Conservation (phyloP, 2,329 filamentous ascomycete genomes). For the Trichoderma sp. region DNA sequence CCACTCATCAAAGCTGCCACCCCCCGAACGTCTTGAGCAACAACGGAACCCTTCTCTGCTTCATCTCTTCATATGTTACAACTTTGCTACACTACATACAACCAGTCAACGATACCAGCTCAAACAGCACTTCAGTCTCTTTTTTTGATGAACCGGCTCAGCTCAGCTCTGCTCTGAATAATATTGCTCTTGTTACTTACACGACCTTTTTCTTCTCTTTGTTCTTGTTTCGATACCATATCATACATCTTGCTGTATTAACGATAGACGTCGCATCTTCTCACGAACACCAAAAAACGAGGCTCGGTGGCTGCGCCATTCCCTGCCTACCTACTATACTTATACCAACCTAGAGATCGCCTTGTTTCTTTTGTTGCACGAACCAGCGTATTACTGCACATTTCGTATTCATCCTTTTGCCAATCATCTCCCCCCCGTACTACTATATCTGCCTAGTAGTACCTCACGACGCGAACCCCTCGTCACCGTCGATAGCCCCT, state of each 20-base stretch:
- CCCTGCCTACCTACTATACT: neutral
- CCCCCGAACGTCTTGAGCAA: constrained; percentile 6
- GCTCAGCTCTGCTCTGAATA: constrained; percentile 13
- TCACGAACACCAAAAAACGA: constrained; percentile 12
- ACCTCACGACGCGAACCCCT: constrained; percentile 17
- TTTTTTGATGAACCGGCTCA: constrained; percentile 4
- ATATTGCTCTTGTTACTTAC: neutral
- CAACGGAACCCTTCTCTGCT: constrained; percentile 4
- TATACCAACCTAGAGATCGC: constrained; percentile 9
- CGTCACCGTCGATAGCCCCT: constrained; percentile 19
- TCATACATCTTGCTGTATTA: constrained; percentile 10
- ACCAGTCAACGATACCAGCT: constrained; percentile 2
- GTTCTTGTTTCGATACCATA: neutral
- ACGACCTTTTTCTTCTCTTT: constrained; percentile 2
- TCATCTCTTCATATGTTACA: constrained; percentile 7
- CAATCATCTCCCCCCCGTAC: neutral
- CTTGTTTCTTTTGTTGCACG: constrained; percentile 10
- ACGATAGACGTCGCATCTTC: constrained; percentile 17
- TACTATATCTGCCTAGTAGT: neutral
- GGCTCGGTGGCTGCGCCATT: constrained; percentile 17
- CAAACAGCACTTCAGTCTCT: constrained; percentile 11
- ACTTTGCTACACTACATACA: constrained; percentile 4
- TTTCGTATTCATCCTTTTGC: neutral
- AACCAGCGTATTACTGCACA: constrained; percentile 15
- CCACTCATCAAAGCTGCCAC: constrained; percentile 18